Evolutionary conservation across 108 stramenopile species (phyloP).

Genomic region (Cylindrotheca closterium): DNA sequence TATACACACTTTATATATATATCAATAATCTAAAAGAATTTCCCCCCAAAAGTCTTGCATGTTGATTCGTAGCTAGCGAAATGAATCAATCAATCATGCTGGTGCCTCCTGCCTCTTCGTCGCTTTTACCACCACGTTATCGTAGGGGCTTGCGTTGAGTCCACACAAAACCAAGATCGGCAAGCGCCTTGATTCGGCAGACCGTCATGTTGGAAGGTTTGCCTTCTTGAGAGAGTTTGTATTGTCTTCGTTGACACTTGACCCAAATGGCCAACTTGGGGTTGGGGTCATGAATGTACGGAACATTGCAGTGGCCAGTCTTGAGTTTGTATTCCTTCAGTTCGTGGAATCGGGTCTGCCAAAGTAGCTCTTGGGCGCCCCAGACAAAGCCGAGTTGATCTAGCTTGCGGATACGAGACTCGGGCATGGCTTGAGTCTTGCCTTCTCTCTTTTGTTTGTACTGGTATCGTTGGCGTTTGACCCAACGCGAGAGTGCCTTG

Average conservation of each 20-base stretch:
- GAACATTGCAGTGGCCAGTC: conserved; percentile 3
- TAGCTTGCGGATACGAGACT: conserved; percentile 38
- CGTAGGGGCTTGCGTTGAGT: neutral
- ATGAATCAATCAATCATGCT: neutral
- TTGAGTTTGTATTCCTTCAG: neutral
- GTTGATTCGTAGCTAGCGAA: no score
- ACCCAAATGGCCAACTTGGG: neutral
- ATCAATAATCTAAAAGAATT: no score
- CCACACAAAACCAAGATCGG: neutral
- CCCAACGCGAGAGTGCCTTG: conserved; percentile 18
- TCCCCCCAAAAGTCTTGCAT: no score
- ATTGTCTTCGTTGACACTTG: conserved; percentile 22
- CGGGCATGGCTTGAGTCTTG: conserved; percentile 35
- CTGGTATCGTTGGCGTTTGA: conserved; percentile 33
- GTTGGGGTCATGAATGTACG: neutral
- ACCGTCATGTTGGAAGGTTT: conserved; percentile 10
- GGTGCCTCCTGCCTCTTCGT: neutral
- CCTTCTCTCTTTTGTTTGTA: conserved; percentile 38
- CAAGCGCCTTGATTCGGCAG: neutral
- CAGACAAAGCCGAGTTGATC: conserved; percentile 55
- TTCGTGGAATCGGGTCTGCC: conserved; percentile 6
- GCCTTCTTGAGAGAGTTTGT: conserved; percentile 16
- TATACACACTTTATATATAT: no score
- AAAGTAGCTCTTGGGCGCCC: conserved; percentile 16
- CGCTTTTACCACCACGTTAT: neutral